Evolutionary conservation across 1,284 basidiomycete genomes (phyloP).

Genomic region (Pulchroboletus neoregius): DNA sequence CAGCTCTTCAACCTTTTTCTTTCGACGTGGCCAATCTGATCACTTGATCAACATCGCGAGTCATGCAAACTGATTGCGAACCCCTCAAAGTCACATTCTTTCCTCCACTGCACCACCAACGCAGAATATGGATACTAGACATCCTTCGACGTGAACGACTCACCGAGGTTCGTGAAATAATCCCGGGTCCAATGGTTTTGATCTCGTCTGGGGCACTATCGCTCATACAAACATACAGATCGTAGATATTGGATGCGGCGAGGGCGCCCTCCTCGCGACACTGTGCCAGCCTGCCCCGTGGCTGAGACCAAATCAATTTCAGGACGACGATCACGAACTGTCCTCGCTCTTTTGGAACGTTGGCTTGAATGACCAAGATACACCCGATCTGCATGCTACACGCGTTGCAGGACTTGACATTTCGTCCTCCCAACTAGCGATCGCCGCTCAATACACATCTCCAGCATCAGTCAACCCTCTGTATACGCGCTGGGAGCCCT

Average conservation of each 20-base stretch:
- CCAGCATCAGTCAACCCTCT: constrained; percentile 34
- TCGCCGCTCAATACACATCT: constrained; percentile 47
- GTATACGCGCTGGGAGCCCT: constrained; percentile 65
- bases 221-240: constrained; percentile 43
- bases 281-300: constrained; percentile 71
- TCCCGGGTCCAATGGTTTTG: not conserved
- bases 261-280: constrained; percentile 66
- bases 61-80: constrained; percentile 19
- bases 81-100: constrained; percentile 64
- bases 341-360: constrained; percentile 26
- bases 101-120: constrained; percentile 67
- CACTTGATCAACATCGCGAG: too few species aligned
- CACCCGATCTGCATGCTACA: constrained; percentile 56
- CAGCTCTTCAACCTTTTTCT: not conserved
- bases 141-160: constrained; percentile 57
- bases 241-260: constrained; percentile 77
- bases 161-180: constrained; percentile 45
- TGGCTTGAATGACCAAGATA: constrained; percentile 39
- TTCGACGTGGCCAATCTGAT: not conserved
- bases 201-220: not conserved
- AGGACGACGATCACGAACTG: constrained; percentile 20
- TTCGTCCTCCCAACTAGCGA: constrained; percentile 45
- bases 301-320: constrained; percentile 39
- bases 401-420: constrained; percentile 70
- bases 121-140: constrained; percentile 69